A percentile compares a stretch with the other conserved stretches of the same genome.
These are phyloP conservation scores for Clarireedia homoeocarpa DNA, from an alignment of 2,329 filamentous ascomycete genomes.

Conservation along the genomic window DNA sequence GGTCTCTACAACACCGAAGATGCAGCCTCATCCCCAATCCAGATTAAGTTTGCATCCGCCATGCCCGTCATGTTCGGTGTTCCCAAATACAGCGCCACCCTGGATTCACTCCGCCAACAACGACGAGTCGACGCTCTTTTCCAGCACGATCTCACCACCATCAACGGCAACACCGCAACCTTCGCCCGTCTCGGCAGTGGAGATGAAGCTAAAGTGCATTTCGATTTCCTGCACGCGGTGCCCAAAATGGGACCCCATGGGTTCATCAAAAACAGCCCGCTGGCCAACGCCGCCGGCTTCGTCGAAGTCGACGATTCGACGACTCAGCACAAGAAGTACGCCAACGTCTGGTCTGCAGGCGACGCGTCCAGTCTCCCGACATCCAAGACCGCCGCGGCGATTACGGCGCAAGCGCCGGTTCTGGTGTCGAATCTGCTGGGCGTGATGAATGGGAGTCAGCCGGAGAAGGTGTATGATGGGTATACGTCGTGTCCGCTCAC, in stretches of 20 bases:
- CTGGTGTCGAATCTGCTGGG: conserved; percentile 41
- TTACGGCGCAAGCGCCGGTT: conserved; percentile 44
- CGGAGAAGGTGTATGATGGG: conserved; percentile 41
- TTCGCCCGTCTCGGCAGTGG: conserved; percentile 38
- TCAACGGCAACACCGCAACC: conserved; percentile 45
- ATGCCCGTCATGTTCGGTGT: conserved; percentile 52
- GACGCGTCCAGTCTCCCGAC: conserved; percentile 53
- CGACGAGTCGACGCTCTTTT: conserved; percentile 51
- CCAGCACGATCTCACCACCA: conserved; percentile 45
- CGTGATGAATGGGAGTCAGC: conserved; percentile 37
- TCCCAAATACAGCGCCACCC: conserved; percentile 47
- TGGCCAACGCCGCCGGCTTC: conserved; percentile 48
- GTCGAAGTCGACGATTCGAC: conserved; percentile 50
- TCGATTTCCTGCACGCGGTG: conserved; percentile 48
- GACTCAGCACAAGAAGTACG: conserved; percentile 44
- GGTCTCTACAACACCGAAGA: conserved; percentile 41
- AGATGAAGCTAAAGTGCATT: conserved; percentile 37
- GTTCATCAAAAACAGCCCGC: conserved; percentile 44
- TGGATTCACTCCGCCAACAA: conserved; percentile 46
- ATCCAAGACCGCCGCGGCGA: conserved; percentile 47
- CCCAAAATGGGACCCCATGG: conserved; percentile 52
- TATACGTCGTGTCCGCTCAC: conserved; percentile 48
- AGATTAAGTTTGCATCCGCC: conserved; percentile 48
- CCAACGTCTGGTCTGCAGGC: conserved; percentile 51
- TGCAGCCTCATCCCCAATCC: conserved; percentile 36